These are phyloP conservation scores for Aspergillus sp. DNA, from an alignment of 2,329 filamentous ascomycete genomes.

Conservation along the genomic window DNA sequence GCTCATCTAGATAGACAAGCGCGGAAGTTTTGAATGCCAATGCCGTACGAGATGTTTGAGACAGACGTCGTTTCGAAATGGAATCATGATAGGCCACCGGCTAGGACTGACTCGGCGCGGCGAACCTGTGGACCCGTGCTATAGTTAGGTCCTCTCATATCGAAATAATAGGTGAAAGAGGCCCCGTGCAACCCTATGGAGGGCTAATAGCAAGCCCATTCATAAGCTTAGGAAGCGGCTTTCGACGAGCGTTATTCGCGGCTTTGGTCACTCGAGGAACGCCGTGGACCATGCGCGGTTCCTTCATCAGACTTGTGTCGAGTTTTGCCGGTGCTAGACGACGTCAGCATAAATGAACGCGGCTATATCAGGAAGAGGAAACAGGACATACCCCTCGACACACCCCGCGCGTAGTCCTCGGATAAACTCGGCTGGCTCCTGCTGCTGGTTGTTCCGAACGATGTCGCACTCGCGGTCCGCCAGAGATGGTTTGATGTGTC, in stretches of 20 bases:
- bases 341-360: constrained; percentile 34
- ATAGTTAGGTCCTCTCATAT: not conserved
- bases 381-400: constrained; percentile 40
- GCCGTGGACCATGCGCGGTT: constrained; percentile 81
- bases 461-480: constrained; percentile 53
- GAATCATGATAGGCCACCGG: too few species aligned
- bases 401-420: constrained; percentile 46
- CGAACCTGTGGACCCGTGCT: not conserved
- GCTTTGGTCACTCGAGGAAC: constrained; percentile 56
- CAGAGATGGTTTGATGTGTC: constrained; percentile 57
- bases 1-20: too few species aligned
- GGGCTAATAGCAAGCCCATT: constrained; percentile 32
- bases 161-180: too few species aligned
- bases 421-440: constrained; percentile 36
- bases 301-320: constrained; percentile 80
- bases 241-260: constrained; percentile 34
- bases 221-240: constrained; percentile 38
- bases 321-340: constrained; percentile 68
- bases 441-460: constrained; percentile 44
- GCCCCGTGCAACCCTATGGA: constrained; percentile 11
- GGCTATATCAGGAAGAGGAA: not conserved
- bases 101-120: too few species aligned
- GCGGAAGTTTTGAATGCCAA: too few species aligned
- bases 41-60: too few species aligned
- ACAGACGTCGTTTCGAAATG: too few species aligned